Percentiles rank a stretch among this genome's conserved stretches.
phyloP scores from a whole-genome alignment of 2,329 filamentous ascomycete species.

The Xylaria sp. region DNA sequence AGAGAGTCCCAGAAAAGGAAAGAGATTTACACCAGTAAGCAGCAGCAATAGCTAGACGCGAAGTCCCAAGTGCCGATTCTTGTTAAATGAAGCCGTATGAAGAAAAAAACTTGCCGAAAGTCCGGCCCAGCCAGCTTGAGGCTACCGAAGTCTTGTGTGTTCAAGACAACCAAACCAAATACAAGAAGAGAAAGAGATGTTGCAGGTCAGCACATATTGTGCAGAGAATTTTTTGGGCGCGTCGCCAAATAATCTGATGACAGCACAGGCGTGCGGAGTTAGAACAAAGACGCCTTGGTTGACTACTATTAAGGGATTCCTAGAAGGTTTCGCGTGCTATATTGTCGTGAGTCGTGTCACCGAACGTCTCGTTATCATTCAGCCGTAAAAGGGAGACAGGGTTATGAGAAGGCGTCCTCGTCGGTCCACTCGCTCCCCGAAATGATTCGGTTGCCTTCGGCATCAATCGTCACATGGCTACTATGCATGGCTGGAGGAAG shows the following conservation, averaged over 20 bases:
- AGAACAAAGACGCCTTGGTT: constrained; percentile 7
- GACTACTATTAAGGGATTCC: constrained; percentile 5
- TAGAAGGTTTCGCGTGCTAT: constrained; percentile 33
- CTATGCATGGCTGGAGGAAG: constrained; percentile 57
- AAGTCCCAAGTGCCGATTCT: constrained; percentile 13
- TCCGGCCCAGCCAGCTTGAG: constrained; percentile 19
- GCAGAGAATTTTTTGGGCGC: not conserved
- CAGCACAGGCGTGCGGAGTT: constrained; percentile 3
- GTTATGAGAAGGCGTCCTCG: constrained; percentile 61
- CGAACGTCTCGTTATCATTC: constrained; percentile 36
- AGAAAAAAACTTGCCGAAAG: not conserved
- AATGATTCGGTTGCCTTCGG: constrained; percentile 66
- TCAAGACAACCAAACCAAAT: constrained; percentile 30
- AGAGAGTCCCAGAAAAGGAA: constrained; percentile 21
- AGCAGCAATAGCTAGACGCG: constrained; percentile 11
- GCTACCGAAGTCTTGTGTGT: constrained; percentile 23
- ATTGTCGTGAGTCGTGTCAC: constrained; percentile 34
- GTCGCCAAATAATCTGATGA: constrained; percentile 3
- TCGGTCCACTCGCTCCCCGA: constrained; percentile 72
- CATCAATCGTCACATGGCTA: constrained; percentile 57
- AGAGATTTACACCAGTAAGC: constrained; percentile 23
- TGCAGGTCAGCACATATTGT: constrained; percentile 6
- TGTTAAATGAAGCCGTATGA: not conserved
- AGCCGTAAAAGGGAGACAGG: constrained; percentile 25
- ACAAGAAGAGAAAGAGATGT: constrained; percentile 31